Conservation (phyloP, 2,329 filamentous ascomycete species). For the Apiospora pterosperma region DNA sequence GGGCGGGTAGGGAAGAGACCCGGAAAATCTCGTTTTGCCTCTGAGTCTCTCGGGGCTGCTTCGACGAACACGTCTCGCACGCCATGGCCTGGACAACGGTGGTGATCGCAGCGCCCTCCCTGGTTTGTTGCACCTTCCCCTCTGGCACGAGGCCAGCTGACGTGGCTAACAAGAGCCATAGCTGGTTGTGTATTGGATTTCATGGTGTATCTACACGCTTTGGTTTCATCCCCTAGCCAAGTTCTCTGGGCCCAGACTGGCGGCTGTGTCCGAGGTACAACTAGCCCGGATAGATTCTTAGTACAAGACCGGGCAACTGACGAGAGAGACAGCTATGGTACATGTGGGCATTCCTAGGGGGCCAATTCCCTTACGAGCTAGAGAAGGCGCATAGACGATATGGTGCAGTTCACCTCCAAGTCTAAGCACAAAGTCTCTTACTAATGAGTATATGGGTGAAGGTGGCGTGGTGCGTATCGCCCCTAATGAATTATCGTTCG, state of each 20-base stretch:
- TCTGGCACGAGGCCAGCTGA: neutral
- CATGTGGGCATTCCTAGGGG: constrained; percentile 8
- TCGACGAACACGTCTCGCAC: too few relatives aligned
- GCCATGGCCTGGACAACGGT: neutral
- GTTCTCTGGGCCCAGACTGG: constrained; percentile 16
- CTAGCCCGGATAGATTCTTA: neutral
- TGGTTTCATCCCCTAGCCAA: constrained; percentile 18
- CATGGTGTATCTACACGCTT: constrained; percentile 9
- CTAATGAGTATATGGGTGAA: neutral
- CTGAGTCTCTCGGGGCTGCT: neutral
- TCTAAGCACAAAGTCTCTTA: neutral
- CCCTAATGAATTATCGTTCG: constrained; percentile 18
- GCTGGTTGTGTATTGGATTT: constrained; percentile 5
- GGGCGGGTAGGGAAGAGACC: neutral
- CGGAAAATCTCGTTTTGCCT: neutral
- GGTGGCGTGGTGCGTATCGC: constrained; percentile 16
- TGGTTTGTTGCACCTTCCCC: neutral
- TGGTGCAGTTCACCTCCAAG: neutral
- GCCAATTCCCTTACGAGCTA: constrained; percentile 8
- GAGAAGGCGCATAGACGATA: constrained; percentile 12
- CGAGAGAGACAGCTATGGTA: constrained; percentile 13
- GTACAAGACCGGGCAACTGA: neutral
- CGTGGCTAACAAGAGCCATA: neutral
- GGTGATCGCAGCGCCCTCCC: neutral
- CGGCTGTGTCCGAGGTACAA: constrained; percentile 15